phyloP scores from a whole-genome alignment of 2,329 filamentous ascomycete genomes.

The Xylogone sp. region DNA sequence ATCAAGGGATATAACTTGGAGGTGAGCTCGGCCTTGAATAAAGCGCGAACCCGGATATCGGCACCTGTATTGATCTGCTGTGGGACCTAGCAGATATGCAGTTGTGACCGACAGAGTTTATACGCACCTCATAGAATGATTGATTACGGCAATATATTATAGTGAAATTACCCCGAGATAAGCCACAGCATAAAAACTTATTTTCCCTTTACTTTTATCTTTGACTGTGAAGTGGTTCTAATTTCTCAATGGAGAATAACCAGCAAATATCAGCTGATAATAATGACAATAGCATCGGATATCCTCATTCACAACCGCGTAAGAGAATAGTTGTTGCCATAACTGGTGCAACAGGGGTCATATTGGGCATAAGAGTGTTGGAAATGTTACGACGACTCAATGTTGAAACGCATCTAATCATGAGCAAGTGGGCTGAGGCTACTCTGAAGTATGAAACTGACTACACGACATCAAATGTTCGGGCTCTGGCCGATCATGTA shows the following conservation, averaged over 20 bases:
- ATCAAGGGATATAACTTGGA: too few species aligned
- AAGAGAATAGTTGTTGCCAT: conserved; percentile 42
- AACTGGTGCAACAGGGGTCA: conserved; percentile 45
- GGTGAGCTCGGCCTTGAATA: too few species aligned
- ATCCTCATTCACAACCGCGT: background rate
- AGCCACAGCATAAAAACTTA: too few species aligned
- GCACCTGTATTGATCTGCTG: too few species aligned
- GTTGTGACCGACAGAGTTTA: too few species aligned
- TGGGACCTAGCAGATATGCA: too few species aligned
- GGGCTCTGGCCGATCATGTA: conserved; percentile 32
- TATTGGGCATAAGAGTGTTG: conserved; percentile 38
- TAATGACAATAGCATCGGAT: background rate
- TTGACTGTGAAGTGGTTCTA: too few species aligned
- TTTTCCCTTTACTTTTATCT: too few species aligned
- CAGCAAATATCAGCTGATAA: background rate
- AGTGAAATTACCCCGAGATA: too few species aligned
- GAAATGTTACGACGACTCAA: conserved; percentile 35
- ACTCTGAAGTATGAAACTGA: conserved; percentile 45
- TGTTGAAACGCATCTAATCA: conserved; percentile 44
- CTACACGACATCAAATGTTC: conserved; percentile 32
- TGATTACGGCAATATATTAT: too few species aligned
- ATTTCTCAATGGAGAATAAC: background rate
- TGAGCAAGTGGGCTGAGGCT: conserved; percentile 44
- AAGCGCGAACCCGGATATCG: too few species aligned
- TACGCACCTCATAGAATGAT: too few species aligned